phyloP scores from a whole-genome alignment of 345 rosid genomes.

The Populus tremula region DNA sequence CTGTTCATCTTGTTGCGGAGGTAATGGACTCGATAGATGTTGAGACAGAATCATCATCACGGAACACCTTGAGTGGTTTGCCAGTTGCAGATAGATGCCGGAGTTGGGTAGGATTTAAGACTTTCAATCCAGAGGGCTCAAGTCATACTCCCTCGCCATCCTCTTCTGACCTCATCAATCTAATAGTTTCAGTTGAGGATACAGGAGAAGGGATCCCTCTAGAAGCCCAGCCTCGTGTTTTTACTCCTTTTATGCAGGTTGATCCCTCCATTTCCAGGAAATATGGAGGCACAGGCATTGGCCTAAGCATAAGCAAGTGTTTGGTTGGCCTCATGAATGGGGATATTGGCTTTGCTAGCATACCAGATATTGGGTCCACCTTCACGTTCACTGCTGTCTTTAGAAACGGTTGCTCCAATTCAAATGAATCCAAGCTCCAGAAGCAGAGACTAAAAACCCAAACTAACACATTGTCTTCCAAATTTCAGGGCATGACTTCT shows the following conservation, averaged over 20 bases:
- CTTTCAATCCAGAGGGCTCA: constrained; percentile 51
- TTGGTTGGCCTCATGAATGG: constrained; percentile 90
- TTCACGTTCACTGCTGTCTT: constrained; percentile 90
- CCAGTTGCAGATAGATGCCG: constrained; percentile 67
- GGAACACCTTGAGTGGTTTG: constrained; percentile 75
- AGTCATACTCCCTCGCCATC: constrained; percentile 25
- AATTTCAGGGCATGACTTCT: constrained; percentile 69
- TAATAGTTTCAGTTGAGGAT: constrained; percentile 91
- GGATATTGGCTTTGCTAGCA: constrained; percentile 81
- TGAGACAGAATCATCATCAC: constrained; percentile 48
- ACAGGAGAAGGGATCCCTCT: constrained; percentile 90
- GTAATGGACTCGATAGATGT: constrained; percentile 45
- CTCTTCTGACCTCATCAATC: constrained; percentile 45
- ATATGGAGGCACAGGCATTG: constrained; percentile 95
- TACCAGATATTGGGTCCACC: constrained; percentile 77
- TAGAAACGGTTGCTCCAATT: constrained; percentile 40
- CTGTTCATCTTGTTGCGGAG: constrained; percentile 85
- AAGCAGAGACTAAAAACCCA: constrained; percentile 47
- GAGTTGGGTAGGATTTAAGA: constrained; percentile 72
- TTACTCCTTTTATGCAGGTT: constrained; percentile 95
- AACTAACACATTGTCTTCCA: constrained; percentile 36
- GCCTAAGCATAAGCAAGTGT: constrained; percentile 94
- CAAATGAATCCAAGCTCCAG: constrained; percentile 43
- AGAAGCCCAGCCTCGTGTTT: constrained; percentile 82
- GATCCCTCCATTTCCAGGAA: constrained; percentile 85